Conservation (phyloP, 495 filamentous ascomycete species). For the Diplogelasinospora grovesii region DNA sequence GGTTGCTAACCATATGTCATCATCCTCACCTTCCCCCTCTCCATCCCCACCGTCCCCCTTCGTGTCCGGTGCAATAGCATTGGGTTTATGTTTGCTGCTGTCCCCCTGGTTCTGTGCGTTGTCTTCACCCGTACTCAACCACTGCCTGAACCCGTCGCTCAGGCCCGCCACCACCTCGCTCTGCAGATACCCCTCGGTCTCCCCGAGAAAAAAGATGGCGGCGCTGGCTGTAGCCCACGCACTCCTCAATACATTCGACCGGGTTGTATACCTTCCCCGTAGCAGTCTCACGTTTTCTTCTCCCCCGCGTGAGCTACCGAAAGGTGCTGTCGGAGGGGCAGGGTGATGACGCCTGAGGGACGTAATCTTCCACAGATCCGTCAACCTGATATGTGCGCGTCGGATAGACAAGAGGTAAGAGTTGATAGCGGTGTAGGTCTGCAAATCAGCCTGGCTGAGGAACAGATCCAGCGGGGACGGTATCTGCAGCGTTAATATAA, state of each 20-base stretch:
- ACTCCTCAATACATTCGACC: conserved; percentile 60
- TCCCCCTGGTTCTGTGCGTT: conserved; percentile 14
- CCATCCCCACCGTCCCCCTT: neutral
- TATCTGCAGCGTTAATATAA: conserved; percentile 62
- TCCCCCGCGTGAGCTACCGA: conserved; percentile 52
- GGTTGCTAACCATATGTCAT: conserved; percentile 23
- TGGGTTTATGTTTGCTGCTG: neutral
- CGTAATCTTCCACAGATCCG: conserved; percentile 77
- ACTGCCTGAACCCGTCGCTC: conserved; percentile 57
- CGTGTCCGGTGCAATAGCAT: neutral
- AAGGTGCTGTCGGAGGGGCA: conserved; percentile 56
- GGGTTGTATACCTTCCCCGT: conserved; percentile 50
- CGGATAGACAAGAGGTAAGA: conserved; percentile 81
- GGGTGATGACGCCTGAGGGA: conserved; percentile 69
- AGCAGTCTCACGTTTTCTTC: conserved; percentile 47
- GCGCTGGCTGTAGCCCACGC: conserved; percentile 83
- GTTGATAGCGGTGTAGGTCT: conserved; percentile 73
- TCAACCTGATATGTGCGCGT: conserved; percentile 71
- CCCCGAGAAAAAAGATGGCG: conserved; percentile 78
- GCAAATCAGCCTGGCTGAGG: conserved; percentile 64
- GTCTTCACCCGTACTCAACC: conserved; percentile 34
- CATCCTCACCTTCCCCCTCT: conserved; percentile 6
- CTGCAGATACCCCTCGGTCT: conserved; percentile 80
- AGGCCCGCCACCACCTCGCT: conserved; percentile 78
- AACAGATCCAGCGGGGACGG: conserved; percentile 83